These are phyloP conservation scores for Ogataea trehalophila DNA, from an alignment of 805 yeast species.

Conservation along the genomic window DNA sequence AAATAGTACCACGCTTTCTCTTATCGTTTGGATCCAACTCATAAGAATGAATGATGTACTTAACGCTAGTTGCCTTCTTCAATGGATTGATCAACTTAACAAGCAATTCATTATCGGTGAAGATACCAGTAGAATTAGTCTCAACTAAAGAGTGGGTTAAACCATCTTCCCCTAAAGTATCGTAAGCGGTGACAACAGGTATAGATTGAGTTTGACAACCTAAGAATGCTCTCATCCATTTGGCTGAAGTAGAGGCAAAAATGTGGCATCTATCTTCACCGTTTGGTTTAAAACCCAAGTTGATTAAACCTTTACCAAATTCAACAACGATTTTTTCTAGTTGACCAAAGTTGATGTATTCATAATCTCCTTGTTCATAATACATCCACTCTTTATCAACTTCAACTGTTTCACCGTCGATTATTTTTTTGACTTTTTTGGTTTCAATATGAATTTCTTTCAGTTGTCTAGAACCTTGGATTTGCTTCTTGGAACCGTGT, in stretches of 20 bases:
- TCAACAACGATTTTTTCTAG: constrained; percentile 43
- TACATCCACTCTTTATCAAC: constrained; percentile 85
- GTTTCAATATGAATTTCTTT: constrained; percentile 70
- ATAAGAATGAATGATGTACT: constrained; percentile 69
- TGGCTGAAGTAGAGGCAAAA: constrained; percentile 81
- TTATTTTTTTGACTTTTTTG: constrained; percentile 64
- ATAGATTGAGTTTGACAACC: constrained; percentile 76
- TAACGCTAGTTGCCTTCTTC: constrained; percentile 53
- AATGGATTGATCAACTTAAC: constrained; percentile 67
- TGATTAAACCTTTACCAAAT: constrained; percentile 71
- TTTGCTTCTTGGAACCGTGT: constrained; percentile 48
- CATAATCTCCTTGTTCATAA: constrained; percentile 74
- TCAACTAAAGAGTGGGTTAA: constrained; percentile 79
- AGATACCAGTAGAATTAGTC: constrained; percentile 74
- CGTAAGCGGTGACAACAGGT: constrained; percentile 93
- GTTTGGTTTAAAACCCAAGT: constrained; percentile 64
- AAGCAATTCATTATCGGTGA: constrained; percentile 77
- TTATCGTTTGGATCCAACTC: constrained; percentile 56
- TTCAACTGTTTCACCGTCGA: constrained; percentile 69
- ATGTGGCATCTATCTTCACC: constrained; percentile 66
- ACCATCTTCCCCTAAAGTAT: constrained; percentile 87
- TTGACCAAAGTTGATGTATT: constrained; percentile 58
- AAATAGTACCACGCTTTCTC: constrained; percentile 57
- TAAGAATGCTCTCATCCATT: constrained; percentile 85
- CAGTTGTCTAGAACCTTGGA: constrained; percentile 74